Base-by-base conservation (phyloP, 2,329 filamentous ascomycete species). In the Sclerotinia borealis region DNA sequence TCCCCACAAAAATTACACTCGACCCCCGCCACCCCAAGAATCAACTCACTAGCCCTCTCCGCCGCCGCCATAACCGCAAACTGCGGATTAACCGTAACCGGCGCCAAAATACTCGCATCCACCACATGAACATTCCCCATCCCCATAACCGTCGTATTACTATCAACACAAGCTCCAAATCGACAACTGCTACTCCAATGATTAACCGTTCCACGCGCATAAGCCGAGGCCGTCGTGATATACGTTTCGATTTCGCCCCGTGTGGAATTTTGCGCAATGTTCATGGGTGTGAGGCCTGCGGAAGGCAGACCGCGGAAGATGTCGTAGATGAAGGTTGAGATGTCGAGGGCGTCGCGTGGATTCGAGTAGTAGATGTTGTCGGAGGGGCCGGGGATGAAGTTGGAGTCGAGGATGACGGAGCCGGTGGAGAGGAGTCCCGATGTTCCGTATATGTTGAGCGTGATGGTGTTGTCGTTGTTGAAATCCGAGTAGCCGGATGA, bases 391-490 rank as follows among this genome's bases (percentile, higher is more conserved):
- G 81, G 77, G 6, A 77, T 72, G 66, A 79, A 79, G 1, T 77
- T 77, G 1, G 73, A 71, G 54, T 81, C 78, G 0, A 83, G 75
- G 8, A 76, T 69, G 4, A 83, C 80, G 5, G 75, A 74, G 1
- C 81, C 81, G 0, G 76, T 71, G 2, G 82, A 84, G 7, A 77
- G 76, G 27, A 84, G 75, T 1, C 82, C 82, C 0, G 81, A 83
- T 0, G 82, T 85, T 10, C 82, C 82, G 73, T 85, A 85, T 5
- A 85, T 72, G 70, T 85, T 85, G 25, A 85, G 75, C 0, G 81
- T 84, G 59, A 85, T 80, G 64, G 80, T 82, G 64, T 79, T 75
- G 59, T 76, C 75, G 39, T 70, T 68, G 1, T 64, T 77, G 68
- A 72, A 80, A 10, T 74, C 78, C 1, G 72, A 70, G 47, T 74